These are phyloP conservation scores for Deakozyma indianensis DNA, from an alignment of 805 yeast species.

Conservation along the genomic window DNA sequence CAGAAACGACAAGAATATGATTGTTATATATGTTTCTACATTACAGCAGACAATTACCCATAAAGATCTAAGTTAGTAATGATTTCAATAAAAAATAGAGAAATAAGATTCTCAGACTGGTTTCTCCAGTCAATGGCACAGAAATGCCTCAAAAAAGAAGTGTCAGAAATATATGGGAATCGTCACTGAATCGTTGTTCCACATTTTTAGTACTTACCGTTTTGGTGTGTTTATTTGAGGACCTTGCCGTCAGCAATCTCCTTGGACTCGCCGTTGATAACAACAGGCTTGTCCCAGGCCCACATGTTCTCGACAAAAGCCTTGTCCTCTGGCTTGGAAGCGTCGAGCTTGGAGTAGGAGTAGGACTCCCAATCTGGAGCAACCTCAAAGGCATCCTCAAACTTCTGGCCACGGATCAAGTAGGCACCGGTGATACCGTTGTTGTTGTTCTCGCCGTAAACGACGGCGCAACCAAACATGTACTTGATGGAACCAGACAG, in stretches of 20 bases:
- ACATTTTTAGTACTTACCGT: neutral
- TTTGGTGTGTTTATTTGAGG: conserved; percentile 54
- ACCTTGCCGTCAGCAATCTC: conserved; percentile 98
- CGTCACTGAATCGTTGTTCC: conserved; percentile 1
- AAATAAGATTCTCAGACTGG: neutral
- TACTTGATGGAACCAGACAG: conserved; percentile 81
- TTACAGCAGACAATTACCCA: neutral
- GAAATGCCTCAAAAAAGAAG: conserved; percentile 1
- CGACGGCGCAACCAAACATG: conserved; percentile 87
- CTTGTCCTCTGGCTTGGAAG: conserved; percentile 59
- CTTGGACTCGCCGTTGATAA: conserved; percentile 59
- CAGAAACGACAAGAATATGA: too few species aligned
- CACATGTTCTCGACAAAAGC: conserved; percentile 79
- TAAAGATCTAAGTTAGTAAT: neutral
- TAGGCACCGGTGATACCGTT: conserved; percentile 95
- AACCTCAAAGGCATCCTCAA: conserved; percentile 83
- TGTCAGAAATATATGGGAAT: neutral
- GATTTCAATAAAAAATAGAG: neutral
- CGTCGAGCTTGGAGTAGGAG: conserved; percentile 68
- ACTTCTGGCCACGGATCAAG: conserved; percentile 90
- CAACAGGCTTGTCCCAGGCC: conserved; percentile 96
- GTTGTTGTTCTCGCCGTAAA: conserved; percentile 96
- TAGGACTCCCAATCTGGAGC: conserved; percentile 99
- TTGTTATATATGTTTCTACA: too few species aligned
- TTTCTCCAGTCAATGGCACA: conserved; percentile 1